Base-by-base conservation (phyloP, 768 basidiomycete species). In the Boletus coccyginus region DNA sequence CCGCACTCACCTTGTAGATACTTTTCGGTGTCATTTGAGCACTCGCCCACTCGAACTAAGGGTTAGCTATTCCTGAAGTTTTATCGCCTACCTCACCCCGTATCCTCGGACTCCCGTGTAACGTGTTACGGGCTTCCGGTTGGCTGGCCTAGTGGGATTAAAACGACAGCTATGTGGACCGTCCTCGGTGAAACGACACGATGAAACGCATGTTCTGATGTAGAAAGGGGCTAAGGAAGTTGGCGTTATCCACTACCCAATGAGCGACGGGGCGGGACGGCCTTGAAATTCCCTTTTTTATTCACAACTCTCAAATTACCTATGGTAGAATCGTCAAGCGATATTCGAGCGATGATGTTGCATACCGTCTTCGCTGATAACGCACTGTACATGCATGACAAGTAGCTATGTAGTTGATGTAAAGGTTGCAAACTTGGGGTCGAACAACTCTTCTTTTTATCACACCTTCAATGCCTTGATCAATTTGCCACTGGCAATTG, bases 381-480 rank as follows among this genome's bases (percentile, higher is more conserved):
- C 39, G 21, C 27, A 35, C 24, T 33, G 10, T 41, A 57, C 50
- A 46, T 44, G 29, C 49, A 31, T 29, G 43, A 41, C 17, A 16
- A 52, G 21, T 47, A 58, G 7, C 10, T 41, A 52, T 21, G 42
- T 46, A 52, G 39, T n/a, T 29, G 46, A 36, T 32, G 45, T 27
- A 41, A 32, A 35, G 53, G 50, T 40, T 36, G 24, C 39, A 39
- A 46, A 29, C 14, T n/a, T 32, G 47, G 42, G 35, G 9, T 27
- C 39, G 17, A 64, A 50, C 38, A 19, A 13, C 33, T 40, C 21
- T 50, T 24, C n/a, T 19, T 36, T 44, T 40, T 17, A 27, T 76
- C 81, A 92, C 59, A 92, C 88, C 74, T 90, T 92, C 67, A 93
- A 70, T 35, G 88, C 85, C 71, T 89, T 89, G 63, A 95, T 85